Percentiles rank a stretch among this genome's conserved stretches.
These are phyloP conservation scores for Boletus pseudopeckii DNA, from an alignment of 768 basidiomycete species.

Conservation along the genomic window DNA sequence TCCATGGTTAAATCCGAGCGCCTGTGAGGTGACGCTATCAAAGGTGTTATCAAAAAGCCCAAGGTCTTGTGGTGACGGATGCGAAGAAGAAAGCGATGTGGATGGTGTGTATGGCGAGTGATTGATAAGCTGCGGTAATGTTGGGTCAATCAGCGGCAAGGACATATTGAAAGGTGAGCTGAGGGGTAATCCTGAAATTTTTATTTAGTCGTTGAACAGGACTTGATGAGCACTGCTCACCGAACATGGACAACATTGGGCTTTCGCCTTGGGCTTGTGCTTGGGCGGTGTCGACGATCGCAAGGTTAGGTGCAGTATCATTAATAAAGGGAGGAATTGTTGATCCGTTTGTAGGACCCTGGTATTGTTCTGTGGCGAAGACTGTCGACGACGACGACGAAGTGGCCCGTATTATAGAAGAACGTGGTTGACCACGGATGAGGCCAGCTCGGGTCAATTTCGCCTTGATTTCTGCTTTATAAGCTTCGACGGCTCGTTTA, in stretches of 20 bases:
- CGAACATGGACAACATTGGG: conserved; percentile 29
- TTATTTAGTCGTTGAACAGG: conserved; percentile 11
- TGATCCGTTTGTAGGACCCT: conserved; percentile 20
- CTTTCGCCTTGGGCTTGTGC: conserved; percentile 20
- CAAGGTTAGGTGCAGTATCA: conserved; percentile 21
- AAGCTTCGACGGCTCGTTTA: conserved; percentile 75
- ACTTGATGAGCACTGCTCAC: conserved; percentile 12
- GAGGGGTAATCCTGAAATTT: conserved; percentile 21
- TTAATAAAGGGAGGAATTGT: conserved; percentile 18
- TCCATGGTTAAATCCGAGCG: conserved; percentile 28
- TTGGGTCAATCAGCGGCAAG: conserved; percentile 27
- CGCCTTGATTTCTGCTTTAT: conserved; percentile 82
- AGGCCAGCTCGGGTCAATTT: conserved; percentile 74
- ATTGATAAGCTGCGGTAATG: conserved; percentile 26
- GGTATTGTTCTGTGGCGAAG: conserved; percentile 32
- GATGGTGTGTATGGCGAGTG: conserved; percentile 36
- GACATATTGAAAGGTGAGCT: conserved; percentile 31
- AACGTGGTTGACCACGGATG: conserved; percentile 78
- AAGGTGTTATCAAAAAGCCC: conserved; percentile 34
- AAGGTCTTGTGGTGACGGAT: conserved; percentile 33
- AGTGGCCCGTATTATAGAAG: conserved; percentile 44
- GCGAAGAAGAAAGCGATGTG: conserved; percentile 31
- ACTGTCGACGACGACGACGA: conserved; percentile 33
- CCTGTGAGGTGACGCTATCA: conserved; percentile 32
- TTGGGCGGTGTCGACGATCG: conserved; percentile 20